A percentile compares a stretch with the other conserved stretches of the same genome.
These are phyloP conservation scores for Termitomyces sp. DNA, from an alignment of 768 basidiomycete species.

Conservation along the genomic window DNA sequence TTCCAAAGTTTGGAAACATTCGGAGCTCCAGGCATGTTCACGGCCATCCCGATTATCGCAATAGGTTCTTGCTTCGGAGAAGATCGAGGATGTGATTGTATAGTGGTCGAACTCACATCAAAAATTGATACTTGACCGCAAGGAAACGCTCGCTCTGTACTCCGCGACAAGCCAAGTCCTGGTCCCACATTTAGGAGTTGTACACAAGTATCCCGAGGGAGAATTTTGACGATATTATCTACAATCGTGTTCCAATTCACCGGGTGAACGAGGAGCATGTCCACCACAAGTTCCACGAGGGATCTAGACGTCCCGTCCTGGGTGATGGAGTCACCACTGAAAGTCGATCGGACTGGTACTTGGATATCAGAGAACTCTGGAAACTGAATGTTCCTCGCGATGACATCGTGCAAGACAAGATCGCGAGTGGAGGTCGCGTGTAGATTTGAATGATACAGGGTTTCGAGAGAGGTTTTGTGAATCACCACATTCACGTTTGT, in stretches of 20 bases:
- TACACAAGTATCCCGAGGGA: slow-evolving; percentile 20
- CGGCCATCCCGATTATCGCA: slow-evolving; percentile 71
- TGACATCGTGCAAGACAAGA: slow-evolving; percentile 40
- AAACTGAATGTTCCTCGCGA: slow-evolving; percentile 41
- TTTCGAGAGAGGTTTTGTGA: slow-evolving; percentile 40
- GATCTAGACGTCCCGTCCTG: slow-evolving; percentile 18
- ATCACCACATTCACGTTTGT: slow-evolving; percentile 23
- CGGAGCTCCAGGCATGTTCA: slow-evolving; percentile 51
- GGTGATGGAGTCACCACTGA: slow-evolving; percentile 32
- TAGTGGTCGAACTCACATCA: slow-evolving; percentile 17
- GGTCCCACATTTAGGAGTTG: slow-evolving; percentile 47
- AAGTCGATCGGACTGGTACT: slow-evolving; percentile 43
- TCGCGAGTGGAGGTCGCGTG: slow-evolving; percentile 27
- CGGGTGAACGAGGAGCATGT: slow-evolving; percentile 45
- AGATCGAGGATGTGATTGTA: neutral
- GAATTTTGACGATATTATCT: slow-evolving; percentile 19
- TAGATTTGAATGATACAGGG: slow-evolving; percentile 47
- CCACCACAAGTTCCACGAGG: slow-evolving; percentile 38
- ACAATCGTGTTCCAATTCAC: slow-evolving; percentile 49
- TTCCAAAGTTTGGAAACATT: slow-evolving; percentile 50
- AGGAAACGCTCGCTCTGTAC: slow-evolving; percentile 30
- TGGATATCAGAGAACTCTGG: slow-evolving; percentile 42
- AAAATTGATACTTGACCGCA: slow-evolving; percentile 12
- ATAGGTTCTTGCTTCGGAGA: slow-evolving; percentile 43
- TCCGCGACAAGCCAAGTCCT: slow-evolving; percentile 33